A percentile compares a stretch with the other conserved stretches of the same genome.
Conservation (phyloP, 2,329 filamentous ascomycete genomes). For the Mollisiaceae sp. region DNA sequence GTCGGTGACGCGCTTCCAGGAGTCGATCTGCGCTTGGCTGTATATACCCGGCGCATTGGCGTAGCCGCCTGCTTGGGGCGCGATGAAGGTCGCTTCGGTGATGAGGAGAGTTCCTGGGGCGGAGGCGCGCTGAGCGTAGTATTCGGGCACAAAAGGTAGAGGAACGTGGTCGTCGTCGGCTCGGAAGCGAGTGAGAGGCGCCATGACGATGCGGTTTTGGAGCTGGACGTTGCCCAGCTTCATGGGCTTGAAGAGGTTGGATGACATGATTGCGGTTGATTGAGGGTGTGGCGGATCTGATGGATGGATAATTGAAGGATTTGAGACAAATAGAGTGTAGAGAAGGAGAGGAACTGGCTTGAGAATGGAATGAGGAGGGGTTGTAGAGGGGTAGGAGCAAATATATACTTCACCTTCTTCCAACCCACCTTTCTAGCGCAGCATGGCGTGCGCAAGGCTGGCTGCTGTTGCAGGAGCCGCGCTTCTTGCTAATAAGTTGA, state of each 20-base stretch:
- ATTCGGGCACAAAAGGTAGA: conserved; percentile 49
- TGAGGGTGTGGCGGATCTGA: background rate
- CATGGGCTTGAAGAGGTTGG: conserved; percentile 50
- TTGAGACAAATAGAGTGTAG: background rate
- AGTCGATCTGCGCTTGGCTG: conserved; percentile 55
- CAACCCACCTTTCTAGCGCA: background rate
- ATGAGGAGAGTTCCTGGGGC: conserved; percentile 60
- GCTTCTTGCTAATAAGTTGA: background rate
- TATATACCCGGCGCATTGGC: conserved; percentile 61
- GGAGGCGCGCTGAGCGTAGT: conserved; percentile 58
- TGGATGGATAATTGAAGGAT: background rate
- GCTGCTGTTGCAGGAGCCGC: background rate
- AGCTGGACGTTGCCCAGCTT: conserved; percentile 48
- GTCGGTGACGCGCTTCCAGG: conserved; percentile 62
- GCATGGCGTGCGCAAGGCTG: conserved; percentile 6
- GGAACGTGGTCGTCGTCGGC: conserved; percentile 54
- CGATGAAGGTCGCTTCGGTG: conserved; percentile 59
- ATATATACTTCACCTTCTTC: background rate
- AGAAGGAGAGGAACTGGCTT: background rate
- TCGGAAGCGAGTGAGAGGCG: conserved; percentile 62
- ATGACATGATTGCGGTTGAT: conserved; percentile 20
- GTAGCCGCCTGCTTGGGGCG: conserved; percentile 52
- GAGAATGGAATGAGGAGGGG: background rate
- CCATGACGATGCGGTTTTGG: conserved; percentile 56
- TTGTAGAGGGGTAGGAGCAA: background rate